These are phyloP conservation scores for Psidium friedrichsthalianum DNA, from an alignment of 345 rosid species.

Conservation along the genomic window DNA sequence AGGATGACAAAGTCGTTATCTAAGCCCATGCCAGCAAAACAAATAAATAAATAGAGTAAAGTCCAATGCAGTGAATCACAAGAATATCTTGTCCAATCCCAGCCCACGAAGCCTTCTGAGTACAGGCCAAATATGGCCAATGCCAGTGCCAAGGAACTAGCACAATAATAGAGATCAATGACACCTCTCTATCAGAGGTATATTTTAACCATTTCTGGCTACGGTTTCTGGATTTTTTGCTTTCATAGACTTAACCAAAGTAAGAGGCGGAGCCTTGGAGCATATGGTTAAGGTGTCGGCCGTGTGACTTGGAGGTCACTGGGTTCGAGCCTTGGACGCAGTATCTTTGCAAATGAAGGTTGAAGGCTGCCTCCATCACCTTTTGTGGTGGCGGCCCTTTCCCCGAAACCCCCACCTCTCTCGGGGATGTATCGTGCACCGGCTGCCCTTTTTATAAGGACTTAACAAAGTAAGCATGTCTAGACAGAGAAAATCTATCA, in stretches of 20 bases:
- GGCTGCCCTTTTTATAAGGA: no score
- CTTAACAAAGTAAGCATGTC: not conserved
- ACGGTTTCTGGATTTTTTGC: conserved; percentile 54
- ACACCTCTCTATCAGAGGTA: conserved; percentile 62
- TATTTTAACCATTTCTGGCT: conserved; percentile 31
- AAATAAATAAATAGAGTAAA: not conserved
- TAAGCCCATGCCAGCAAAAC: not conserved
- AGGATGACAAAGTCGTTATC: not conserved
- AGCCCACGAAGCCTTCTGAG: conserved; percentile 59
- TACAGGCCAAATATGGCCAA: conserved; percentile 76
- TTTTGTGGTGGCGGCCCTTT: no score
- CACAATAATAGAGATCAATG: conserved; percentile 54
- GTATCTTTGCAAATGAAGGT: no score
- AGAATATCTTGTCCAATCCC: conserved; percentile 97
- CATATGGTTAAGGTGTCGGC: no score
- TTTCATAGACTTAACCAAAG: no score
- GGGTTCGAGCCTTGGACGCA: no score
- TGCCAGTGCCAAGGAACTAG: conserved; percentile 34
- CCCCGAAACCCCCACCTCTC: no score
- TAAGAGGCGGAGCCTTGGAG: no score
- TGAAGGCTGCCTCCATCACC: no score
- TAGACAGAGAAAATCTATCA: not conserved
- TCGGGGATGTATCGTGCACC: no score
- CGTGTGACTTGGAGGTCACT: no score
- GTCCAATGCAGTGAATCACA: conserved; percentile 29